Evolutionary conservation across 2,329 filamentous ascomycete species (phyloP), one percentile per base, ranked within the genome.

Genomic region (Orbilia blumenaviensis): DNA sequence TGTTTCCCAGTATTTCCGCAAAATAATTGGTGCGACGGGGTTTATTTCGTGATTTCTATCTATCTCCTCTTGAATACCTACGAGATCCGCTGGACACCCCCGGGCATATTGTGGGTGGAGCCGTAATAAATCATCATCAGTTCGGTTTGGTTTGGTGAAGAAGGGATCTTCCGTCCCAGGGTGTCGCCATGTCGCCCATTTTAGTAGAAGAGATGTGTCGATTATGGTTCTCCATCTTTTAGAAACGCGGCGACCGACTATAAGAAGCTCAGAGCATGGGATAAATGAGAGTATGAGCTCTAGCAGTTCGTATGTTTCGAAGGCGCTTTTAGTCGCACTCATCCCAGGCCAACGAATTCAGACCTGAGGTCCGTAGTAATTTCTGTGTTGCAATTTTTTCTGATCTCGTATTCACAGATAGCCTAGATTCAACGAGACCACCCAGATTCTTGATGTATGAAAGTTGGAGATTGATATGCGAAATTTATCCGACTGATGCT

Each of bases 281-380:
- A 63, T 1, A n/a, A 7, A 18, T 8, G 27, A 34, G n/a, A 63
- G 60, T 3, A 63, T 63, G 0, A 36, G n/a, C n/a, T 63, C 60
- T 14, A 63, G 25, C 9, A 63, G 60, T n/a, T 63, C 60, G 60
- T 38, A 48, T 6, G 42, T 63, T n/a, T n/a, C 29, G 7, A 63
- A 18, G 38, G 50, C 42, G 8, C 29, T 32, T 6, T 36, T n/a
- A 9, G n/a, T 7, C n/a, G 42, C 25, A 7, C 10, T 16, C 21
- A 25, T 36, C 2, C 16, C n/a, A n/a, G n/a, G n/a, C n/a, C n/a
- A n/a, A n/a, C n/a, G n/a, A n/a, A n/a, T n/a, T n/a, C n/a, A n/a
- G n/a, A n/a, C n/a, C n/a, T n/a, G n/a, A n/a, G n/a, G n/a, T n/a
- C n/a, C n/a, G n/a, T n/a, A n/a, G n/a, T n/a, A n/a, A n/a, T n/a